Conservation (phyloP, 2,329 filamentous ascomycete species). For the Bimuria novae-zelandiae region DNA sequence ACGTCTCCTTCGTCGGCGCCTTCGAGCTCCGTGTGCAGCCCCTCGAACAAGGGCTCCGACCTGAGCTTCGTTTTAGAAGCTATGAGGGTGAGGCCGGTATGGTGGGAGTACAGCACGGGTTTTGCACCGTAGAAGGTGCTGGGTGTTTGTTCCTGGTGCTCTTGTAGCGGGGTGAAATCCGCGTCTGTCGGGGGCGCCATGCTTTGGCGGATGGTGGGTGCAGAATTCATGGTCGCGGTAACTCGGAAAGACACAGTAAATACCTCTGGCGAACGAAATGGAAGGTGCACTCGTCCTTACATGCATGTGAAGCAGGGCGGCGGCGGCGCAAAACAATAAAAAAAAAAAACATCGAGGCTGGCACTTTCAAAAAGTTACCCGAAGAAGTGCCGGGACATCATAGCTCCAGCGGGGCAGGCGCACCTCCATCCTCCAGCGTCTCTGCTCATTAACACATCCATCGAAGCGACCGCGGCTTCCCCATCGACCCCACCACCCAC, state of each 20-base stretch:
- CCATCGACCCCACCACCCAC: no score
- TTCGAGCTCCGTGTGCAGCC: conserved; percentile 46
- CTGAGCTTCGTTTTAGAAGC: conserved; percentile 60
- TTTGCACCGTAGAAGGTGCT: conserved; percentile 72
- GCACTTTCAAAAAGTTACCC: conserved; percentile 4
- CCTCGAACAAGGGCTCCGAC: conserved; percentile 51
- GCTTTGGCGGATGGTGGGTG: conserved; percentile 53
- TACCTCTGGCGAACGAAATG: neutral
- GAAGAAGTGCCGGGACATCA: conserved; percentile 7
- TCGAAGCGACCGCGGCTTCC: no score
- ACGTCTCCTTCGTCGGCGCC: conserved; percentile 33
- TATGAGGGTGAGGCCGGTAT: conserved; percentile 61
- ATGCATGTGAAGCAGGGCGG: neutral
- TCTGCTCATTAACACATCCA: no score
- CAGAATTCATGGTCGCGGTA: neutral
- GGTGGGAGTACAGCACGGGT: conserved; percentile 71
- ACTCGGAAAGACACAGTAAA: no score
- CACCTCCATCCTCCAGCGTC: neutral
- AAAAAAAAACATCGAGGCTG: neutral
- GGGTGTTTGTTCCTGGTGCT: conserved; percentile 75
- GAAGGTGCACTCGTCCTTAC: neutral
- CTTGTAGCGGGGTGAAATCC: conserved; percentile 67
- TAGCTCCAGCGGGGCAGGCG: neutral
- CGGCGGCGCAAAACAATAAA: no score
- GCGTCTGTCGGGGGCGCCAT: conserved; percentile 59